These are phyloP conservation scores for Trypanosoma grayi DNA, from an alignment of 208 protist species.

Conservation along the genomic window DNA sequence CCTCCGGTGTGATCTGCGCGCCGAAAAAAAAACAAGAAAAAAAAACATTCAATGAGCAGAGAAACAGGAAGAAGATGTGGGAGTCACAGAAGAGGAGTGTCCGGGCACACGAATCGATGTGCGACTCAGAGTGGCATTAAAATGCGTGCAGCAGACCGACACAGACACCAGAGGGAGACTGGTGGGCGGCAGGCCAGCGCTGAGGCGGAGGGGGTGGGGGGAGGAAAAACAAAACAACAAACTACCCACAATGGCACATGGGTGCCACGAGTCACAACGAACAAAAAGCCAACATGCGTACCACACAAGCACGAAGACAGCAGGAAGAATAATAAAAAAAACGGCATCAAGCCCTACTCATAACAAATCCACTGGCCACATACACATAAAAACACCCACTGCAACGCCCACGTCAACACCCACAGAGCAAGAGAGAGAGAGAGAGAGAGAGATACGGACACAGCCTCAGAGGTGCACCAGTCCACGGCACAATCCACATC, in stretches of 20 bases:
- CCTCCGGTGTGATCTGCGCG: slow-evolving; percentile 28
- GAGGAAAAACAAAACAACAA: slow-evolving; percentile 24
- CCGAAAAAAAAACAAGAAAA: background rate
- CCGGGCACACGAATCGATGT: background rate
- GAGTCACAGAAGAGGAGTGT: background rate
- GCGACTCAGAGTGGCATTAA: background rate
- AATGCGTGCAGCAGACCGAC: background rate
- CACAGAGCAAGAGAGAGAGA: background rate
- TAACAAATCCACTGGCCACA: too few species aligned
- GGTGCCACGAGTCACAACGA: too few species aligned
- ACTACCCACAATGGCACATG: too few species aligned
- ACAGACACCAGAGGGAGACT: too few species aligned
- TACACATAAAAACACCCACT: too few species aligned
- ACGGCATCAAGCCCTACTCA: slow-evolving; percentile 1
- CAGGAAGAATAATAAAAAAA: slow-evolving; percentile 11
- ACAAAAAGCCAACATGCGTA: too few species aligned
- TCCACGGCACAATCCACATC: background rate
- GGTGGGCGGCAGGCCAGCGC: too few species aligned
- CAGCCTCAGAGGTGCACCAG: too few species aligned
- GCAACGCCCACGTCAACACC: background rate
- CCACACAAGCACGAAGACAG: too few species aligned
- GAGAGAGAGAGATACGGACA: too few species aligned
- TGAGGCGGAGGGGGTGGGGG: too few species aligned
- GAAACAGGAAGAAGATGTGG: background rate
- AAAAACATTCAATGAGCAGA: slow-evolving; percentile 1